Conservation (phyloP, 2,329 filamentous ascomycete species). For the Colletotrichum spinosum region DNA sequence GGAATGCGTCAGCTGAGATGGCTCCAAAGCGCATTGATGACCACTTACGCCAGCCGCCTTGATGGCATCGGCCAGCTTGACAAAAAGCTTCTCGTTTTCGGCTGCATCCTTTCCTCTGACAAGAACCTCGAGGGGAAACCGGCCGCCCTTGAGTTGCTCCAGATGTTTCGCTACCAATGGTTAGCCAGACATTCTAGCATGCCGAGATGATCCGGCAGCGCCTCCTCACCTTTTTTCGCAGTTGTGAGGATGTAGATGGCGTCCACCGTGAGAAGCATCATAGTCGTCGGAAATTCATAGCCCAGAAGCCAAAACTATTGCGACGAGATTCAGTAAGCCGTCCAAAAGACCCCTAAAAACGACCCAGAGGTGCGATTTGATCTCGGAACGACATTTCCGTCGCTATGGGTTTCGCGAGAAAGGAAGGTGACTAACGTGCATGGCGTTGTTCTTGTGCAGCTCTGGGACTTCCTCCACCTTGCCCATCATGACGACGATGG, state of each 20-base stretch:
- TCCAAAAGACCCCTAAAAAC: background rate
- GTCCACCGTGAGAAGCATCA: constrained; percentile 92
- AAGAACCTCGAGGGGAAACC: constrained; percentile 91
- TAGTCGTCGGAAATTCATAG: constrained; percentile 96
- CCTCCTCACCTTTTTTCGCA: constrained; percentile 85
- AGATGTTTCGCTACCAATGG: constrained; percentile 84
- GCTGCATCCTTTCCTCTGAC: constrained; percentile 92
- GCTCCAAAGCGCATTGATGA: background rate
- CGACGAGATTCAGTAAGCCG: constrained; percentile 23
- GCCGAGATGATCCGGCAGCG: background rate
- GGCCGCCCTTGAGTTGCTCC: constrained; percentile 90
- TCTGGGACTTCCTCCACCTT: constrained; percentile 90
- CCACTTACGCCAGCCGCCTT: constrained; percentile 84
- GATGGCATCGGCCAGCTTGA: constrained; percentile 85
- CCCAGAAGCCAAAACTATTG: constrained; percentile 94
- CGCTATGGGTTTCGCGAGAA: constrained; percentile 29
- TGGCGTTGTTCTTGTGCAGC: constrained; percentile 95
- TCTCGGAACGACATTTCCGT: constrained; percentile 1
- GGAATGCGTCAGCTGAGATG: constrained; percentile 16
- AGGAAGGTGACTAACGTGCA: constrained; percentile 76
- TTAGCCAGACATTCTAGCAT: constrained; percentile 7
- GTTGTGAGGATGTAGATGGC: constrained; percentile 93
- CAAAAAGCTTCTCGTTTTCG: constrained; percentile 91
- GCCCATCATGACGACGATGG: constrained; percentile 91
- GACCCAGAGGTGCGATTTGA: background rate